Conservation (phyloP, 345 rosid species). For the Cardiospermum halicacabum region DNA sequence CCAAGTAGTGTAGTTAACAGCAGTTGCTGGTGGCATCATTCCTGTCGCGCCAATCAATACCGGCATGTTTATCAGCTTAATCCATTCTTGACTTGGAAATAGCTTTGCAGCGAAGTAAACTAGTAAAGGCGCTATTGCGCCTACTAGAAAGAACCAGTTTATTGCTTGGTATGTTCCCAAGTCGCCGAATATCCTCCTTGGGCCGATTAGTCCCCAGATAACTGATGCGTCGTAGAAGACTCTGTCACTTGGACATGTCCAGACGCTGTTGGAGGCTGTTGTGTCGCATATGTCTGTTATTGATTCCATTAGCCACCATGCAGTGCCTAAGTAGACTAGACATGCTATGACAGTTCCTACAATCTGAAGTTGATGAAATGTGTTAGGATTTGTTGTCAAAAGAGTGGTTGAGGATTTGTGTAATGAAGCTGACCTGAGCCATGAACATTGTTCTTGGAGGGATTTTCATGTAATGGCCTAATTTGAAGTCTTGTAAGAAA, state of each 20-base stretch:
- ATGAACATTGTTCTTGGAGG: constrained; percentile 97
- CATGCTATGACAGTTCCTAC: constrained; percentile 88
- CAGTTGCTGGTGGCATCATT: constrained; percentile 96
- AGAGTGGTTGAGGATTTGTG: not conserved
- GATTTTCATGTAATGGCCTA: constrained; percentile 97
- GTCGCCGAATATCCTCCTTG: constrained; percentile 87
- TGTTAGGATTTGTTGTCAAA: not conserved
- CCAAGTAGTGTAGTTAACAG: constrained; percentile 96
- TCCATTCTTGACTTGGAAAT: constrained; percentile 81
- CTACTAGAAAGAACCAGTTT: constrained; percentile 89
- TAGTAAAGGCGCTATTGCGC: constrained; percentile 69
- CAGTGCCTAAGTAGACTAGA: constrained; percentile 68
- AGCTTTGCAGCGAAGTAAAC: constrained; percentile 80
- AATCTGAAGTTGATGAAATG: constrained; percentile 32
- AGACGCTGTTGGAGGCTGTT: constrained; percentile 54
- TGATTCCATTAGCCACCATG: constrained; percentile 98
- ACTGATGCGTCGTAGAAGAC: constrained; percentile 96
- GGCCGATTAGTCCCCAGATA: constrained; percentile 92
- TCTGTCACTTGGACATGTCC: constrained; percentile 89
- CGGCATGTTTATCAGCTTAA: constrained; percentile 84
- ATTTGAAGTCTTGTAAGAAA: constrained; percentile 94
- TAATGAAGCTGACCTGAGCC: constrained; percentile 79
- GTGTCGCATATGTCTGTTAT: constrained; percentile 74
- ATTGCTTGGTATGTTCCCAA: constrained; percentile 64
- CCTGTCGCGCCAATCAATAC: constrained; percentile 81